Base-by-base conservation (phyloP, 345 rosid genomes). In the Salix purpurea region DNA sequence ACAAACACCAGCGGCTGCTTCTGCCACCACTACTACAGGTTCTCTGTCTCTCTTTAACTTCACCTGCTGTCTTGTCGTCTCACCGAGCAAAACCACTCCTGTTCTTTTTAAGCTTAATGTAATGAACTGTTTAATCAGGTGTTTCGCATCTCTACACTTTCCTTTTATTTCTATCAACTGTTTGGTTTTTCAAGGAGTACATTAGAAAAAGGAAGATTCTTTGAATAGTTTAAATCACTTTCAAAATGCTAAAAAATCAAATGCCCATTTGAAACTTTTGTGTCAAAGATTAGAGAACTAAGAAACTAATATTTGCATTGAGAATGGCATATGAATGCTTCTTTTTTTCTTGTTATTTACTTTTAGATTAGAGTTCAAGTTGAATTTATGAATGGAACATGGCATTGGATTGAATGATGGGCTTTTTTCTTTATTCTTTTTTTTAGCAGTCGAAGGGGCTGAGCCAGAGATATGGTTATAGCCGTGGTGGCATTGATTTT, bases 401-500 rank as follows among this genome's bases (percentile, higher is more conserved):
- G 14, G 13, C 11, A 39, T 39, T 72, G 26, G 7, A 23, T 39
- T 23, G 7, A 30, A 30, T 26, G 18, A 42, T 30, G 15, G 26
- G 40, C 4, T 39, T 12, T 10, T 1, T 2, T 23, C 1, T 62
- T 8, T 73, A 7, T 61, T 46, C 13, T 48, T 28, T 2, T 42
- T 26, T 24, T 30, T 0, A 62, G 37, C 24, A 75, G 77, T 21
- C n/a, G 48, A 75, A 66, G 50, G 18, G 32, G 58, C 71, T 16
- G 69, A 44, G 23, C 42, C 46, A 13, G 71, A 70, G 76, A 70
- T 28, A 74, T 81, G 84, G 61, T 81, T 34, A 28, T 77, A 65
- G 78, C 69, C 48, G 75, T 65, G 40, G 67, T 74, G 78, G 81
- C 80, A 42, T 24, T 81, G 74, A 64, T 81, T 39, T 65, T 81